Evolutionary conservation across 345 rosid species (phyloP).

Genomic region (Noccaea caerulescens): DNA sequence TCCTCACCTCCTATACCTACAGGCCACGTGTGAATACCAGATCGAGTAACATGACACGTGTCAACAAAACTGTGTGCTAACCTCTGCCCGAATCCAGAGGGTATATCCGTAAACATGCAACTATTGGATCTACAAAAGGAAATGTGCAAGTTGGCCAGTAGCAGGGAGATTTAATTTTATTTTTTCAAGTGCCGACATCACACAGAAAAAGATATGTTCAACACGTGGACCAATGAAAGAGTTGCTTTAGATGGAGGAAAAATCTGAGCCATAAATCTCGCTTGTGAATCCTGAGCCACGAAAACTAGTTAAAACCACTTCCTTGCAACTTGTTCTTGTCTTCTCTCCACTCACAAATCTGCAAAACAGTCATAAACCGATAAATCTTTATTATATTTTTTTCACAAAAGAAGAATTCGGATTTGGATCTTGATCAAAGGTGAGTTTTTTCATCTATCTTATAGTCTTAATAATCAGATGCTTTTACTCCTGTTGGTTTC

Average conservation of each 20-base stretch:
- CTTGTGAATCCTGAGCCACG: slow-evolving; percentile 33
- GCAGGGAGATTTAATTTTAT: neutral
- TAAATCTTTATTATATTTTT: neutral
- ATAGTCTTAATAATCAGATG: neutral
- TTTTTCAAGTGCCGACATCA: slow-evolving; percentile 34
- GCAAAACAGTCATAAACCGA: slow-evolving; percentile 6
- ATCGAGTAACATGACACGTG: slow-evolving; percentile 29
- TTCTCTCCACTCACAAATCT: slow-evolving; percentile 19
- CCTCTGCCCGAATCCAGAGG: slow-evolving; percentile 24
- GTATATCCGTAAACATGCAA: slow-evolving; percentile 24
- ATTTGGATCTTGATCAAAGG: slow-evolving; percentile 33
- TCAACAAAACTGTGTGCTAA: neutral
- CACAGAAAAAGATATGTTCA: slow-evolving; percentile 29
- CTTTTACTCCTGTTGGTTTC: neutral
- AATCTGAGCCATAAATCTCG: slow-evolving; percentile 41
- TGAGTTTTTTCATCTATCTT: neutral
- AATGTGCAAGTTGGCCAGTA: slow-evolving; percentile 36
- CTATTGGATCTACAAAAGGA: neutral
- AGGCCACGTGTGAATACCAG: slow-evolving; percentile 23
- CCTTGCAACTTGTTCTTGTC: slow-evolving; percentile 30
- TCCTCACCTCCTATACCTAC: slow-evolving; percentile 20
- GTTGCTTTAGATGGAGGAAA: slow-evolving; percentile 41
- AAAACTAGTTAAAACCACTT: slow-evolving; percentile 29
- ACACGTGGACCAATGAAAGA: slow-evolving; percentile 46
- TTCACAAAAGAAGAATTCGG: neutral